Conservation (phyloP, 176 grass and related monocot species). For the Melocanna baccifera region DNA sequence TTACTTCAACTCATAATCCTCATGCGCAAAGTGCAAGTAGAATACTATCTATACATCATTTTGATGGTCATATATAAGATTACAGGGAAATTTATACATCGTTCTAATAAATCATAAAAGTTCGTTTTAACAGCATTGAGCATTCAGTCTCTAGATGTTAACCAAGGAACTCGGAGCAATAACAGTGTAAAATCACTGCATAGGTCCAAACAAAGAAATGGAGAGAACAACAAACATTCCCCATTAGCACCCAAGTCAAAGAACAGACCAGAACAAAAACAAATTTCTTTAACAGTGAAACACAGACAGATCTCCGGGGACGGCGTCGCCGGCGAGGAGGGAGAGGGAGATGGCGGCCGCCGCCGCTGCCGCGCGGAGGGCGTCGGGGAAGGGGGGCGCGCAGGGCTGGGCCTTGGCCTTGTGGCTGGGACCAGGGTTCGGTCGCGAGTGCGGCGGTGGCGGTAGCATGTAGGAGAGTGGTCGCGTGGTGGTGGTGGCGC, state of each 20-base stretch:
- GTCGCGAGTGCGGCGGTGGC: conserved; percentile 6
- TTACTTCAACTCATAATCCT: background rate
- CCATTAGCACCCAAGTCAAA: too few species aligned
- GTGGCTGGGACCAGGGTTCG: background rate
- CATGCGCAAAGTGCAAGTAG: background rate
- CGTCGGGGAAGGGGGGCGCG: conserved; percentile 40
- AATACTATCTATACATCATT: background rate
- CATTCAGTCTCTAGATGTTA: too few species aligned
- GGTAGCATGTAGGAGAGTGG: conserved; percentile 30
- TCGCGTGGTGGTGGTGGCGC: conserved; percentile 13
- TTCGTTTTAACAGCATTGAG: too few species aligned
- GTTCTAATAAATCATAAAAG: too few species aligned
- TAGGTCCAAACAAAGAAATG: too few species aligned
- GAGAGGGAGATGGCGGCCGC: conserved; percentile 61
- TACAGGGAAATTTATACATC: too few species aligned
- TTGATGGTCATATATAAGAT: background rate
- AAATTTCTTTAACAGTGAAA: too few species aligned
- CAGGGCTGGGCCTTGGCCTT: background rate
- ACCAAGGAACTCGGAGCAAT: too few species aligned
- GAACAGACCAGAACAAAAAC: too few species aligned
- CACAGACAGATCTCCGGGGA: conserved; percentile 31
- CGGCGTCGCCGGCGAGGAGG: conserved; percentile 31
- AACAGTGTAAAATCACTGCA: too few species aligned
- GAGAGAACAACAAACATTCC: too few species aligned
- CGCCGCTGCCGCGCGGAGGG: conserved; percentile 50